These are phyloP conservation scores for Trichoderma reesei DNA, from an alignment of 495 filamentous ascomycete genomes.

Conservation along the genomic window DNA sequence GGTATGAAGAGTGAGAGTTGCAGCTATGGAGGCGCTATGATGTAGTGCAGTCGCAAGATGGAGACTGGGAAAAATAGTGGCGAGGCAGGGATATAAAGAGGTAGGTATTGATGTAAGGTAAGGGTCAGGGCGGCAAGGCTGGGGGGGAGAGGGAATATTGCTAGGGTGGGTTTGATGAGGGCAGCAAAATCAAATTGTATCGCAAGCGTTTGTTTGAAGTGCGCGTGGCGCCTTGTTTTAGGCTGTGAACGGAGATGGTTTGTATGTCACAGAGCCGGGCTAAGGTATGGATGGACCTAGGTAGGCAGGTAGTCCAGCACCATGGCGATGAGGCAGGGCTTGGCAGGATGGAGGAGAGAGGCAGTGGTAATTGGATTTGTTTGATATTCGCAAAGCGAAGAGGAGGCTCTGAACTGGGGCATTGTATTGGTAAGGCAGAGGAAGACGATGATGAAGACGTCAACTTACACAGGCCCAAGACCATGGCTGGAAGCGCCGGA, in stretches of 20 bases:
- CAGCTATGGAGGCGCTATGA: background rate
- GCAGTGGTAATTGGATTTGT: too few species aligned
- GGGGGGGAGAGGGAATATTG: background rate
- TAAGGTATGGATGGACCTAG: too few species aligned
- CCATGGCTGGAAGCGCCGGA: constrained; percentile 5
- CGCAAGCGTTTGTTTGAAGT: background rate
- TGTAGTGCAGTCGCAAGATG: background rate
- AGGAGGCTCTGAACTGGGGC: background rate
- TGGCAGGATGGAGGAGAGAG: too few species aligned
- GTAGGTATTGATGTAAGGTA: background rate
- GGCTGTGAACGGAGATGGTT: background rate
- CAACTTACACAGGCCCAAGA: constrained; percentile 1
- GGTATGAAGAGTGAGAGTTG: background rate
- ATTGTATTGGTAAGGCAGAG: background rate
- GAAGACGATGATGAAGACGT: background rate
- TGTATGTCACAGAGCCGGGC: background rate
- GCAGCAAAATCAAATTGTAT: too few species aligned
- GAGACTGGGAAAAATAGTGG: background rate
- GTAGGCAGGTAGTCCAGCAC: too few species aligned
- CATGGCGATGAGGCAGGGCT: too few species aligned
- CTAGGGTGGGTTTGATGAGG: too few species aligned
- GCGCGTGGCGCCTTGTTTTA: background rate
- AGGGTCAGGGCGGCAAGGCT: background rate
- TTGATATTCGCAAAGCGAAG: background rate
- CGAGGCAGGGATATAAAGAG: background rate